These are phyloP conservation scores for Musa acuminata DNA, from an alignment of 176 grass and related monocot genomes.

Conservation along the genomic window DNA sequence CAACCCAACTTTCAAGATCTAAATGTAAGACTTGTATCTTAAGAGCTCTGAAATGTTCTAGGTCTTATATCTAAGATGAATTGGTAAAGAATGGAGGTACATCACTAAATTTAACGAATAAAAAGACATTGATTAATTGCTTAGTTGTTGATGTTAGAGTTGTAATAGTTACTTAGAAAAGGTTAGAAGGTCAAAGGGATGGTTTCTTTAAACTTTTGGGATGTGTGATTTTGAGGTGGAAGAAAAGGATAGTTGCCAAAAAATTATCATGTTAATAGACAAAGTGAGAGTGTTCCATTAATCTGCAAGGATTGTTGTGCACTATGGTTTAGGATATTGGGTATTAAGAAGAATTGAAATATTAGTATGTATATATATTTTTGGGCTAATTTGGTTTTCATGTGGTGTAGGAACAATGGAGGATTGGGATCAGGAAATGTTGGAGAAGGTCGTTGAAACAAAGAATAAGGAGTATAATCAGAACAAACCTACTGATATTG, in stretches of 20 bases:
- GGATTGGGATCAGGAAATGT: slow-evolving; percentile 95
- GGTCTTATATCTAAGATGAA: too few species aligned
- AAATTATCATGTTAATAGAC: neutral
- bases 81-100: too few species aligned
- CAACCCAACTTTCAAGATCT: neutral
- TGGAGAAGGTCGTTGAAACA: slow-evolving; percentile 83
- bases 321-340: too few species aligned
- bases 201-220: neutral
- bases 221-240: neutral
- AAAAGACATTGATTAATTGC: too few species aligned
- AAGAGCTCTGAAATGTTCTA: too few species aligned
- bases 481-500: slow-evolving; percentile 98
- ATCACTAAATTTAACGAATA: too few species aligned
- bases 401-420: slow-evolving; percentile 74
- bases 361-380: neutral
- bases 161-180: neutral
- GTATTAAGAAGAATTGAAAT: neutral
- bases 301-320: neutral
- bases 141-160: neutral
- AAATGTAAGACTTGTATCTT: too few species aligned
- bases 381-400: slow-evolving; percentile 9
- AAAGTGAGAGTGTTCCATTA: neutral
- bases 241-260: neutral
- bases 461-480: slow-evolving; percentile 89
- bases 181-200: neutral